phyloP scores from a whole-genome alignment of 169 alveolate genomes.

The Babesia bovis region DNA sequence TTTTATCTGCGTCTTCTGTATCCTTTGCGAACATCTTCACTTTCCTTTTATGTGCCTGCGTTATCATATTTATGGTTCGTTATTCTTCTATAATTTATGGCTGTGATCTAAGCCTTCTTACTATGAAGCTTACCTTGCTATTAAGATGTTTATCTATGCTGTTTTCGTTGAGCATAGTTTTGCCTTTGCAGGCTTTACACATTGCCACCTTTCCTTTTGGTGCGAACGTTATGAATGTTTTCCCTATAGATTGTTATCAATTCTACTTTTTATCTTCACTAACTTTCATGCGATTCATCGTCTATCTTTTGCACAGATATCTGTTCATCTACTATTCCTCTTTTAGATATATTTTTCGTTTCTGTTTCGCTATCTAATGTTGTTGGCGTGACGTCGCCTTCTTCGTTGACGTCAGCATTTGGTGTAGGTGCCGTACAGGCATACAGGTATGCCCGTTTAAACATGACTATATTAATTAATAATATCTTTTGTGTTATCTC shows the following conservation, averaged over 20 bases:
- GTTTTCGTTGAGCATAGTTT: slow-evolving; percentile 57
- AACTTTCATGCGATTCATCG: slow-evolving; percentile 7
- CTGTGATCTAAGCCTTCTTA: not conserved
- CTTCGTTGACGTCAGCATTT: not conserved
- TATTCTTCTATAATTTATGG: not conserved
- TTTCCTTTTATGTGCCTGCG: slow-evolving; percentile 12
- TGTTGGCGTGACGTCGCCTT: slow-evolving; percentile 9
- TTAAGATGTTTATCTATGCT: slow-evolving; percentile 51
- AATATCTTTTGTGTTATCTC: not conserved
- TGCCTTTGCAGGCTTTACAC: slow-evolving; percentile 55
- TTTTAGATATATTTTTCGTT: not conserved
- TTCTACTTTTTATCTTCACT: not conserved
- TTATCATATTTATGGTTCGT: not conserved
- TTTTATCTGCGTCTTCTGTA: slow-evolving; percentile 9
- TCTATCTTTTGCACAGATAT: not conserved
- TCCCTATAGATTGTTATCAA: not conserved
- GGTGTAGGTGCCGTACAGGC: slow-evolving; percentile 54
- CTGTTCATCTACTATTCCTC: not conserved
- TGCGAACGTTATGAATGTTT: not conserved
- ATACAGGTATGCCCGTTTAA: slow-evolving; percentile 56
- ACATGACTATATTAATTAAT: slow-evolving; percentile 19
- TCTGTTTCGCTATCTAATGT: slow-evolving; percentile 1
- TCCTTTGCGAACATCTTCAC: not conserved
- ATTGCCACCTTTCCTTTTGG: slow-evolving; percentile 52
- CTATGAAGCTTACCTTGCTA: slow-evolving; percentile 53